Evolutionary conservation across 208 protist species (phyloP).

Genomic region (Giardia duodenalis): DNA sequence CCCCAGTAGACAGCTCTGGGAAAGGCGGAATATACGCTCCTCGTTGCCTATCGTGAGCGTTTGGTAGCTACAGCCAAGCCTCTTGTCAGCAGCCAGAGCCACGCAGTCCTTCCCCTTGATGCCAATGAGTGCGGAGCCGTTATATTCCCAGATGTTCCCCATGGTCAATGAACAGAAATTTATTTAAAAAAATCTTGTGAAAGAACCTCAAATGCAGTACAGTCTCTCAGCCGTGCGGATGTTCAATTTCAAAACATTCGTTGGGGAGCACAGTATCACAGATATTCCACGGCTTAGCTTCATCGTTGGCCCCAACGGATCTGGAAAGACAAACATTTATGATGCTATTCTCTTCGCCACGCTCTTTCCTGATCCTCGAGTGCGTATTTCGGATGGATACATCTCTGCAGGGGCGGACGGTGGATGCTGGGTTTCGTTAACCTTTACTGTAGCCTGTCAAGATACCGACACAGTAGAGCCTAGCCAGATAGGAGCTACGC

Average conservation of each 20-base stretch:
- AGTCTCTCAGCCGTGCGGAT: neutral
- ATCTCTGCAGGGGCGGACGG: neutral
- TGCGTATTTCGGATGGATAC: neutral
- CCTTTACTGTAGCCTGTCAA: no score
- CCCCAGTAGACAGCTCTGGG: conserved; percentile 11
- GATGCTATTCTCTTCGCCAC: neutral
- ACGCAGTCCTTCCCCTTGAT: conserved; percentile 22
- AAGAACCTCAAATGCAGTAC: no score
- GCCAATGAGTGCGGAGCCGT: conserved; percentile 16
- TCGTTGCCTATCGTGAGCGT: neutral
- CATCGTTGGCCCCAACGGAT: neutral
- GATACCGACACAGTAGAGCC: no score
- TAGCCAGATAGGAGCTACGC: no score
- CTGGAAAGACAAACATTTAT: neutral
- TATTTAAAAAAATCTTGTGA: no score
- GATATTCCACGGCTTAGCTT: neutral
- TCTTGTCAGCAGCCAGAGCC: conserved; percentile 4
- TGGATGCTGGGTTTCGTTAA: no score
- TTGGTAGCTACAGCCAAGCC: conserved; percentile 29
- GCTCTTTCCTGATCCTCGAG: neutral
- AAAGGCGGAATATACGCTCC: conserved; percentile 22
- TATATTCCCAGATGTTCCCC: conserved; percentile 28
- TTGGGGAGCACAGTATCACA: neutral
- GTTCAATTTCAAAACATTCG: neutral
- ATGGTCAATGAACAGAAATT: no score